Percentiles rank a stretch among this genome's conserved stretches.
Conservation (phyloP, 1,284 basidiomycete species). For the Ustilago vetiveriae region DNA sequence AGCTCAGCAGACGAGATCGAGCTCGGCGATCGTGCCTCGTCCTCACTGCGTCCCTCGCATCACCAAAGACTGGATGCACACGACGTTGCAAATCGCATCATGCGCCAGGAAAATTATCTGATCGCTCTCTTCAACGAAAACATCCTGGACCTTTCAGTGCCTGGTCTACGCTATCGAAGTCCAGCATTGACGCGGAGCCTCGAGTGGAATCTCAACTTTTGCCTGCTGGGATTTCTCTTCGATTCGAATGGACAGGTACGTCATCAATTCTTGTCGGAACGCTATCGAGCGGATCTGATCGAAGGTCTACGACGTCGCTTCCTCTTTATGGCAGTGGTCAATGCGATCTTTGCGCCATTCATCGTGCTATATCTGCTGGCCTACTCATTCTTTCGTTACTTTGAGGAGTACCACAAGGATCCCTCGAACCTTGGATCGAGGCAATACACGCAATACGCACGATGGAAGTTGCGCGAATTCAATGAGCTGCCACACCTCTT, state of each 20-base stretch:
- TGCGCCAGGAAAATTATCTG: conserved; percentile 97
- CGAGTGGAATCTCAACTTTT: conserved; percentile 96
- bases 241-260: conserved; percentile 85
- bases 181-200: conserved; percentile 84
- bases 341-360: conserved; percentile 93
- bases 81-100: conserved; percentile 93
- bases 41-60: conserved; percentile 43
- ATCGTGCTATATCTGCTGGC: conserved; percentile 95
- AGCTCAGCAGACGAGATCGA: conserved; percentile 68
- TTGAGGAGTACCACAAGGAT: conserved; percentile 98
- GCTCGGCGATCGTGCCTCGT: conserved; percentile 20
- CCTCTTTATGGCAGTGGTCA: conserved; percentile 94
- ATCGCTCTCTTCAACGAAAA: conserved; percentile 98
- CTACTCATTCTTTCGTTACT: conserved; percentile 99
- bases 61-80: conserved; percentile 77
- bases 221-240: conserved; percentile 92
- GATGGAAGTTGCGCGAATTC: conserved; percentile 99
- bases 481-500: conserved; percentile 97
- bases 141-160: conserved; percentile 83
- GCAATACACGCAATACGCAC: conserved; percentile 90
- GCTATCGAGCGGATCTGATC: conserved; percentile 79
- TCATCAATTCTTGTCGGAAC: conserved; percentile 87
- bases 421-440: conserved; percentile 91
- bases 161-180: conserved; percentile 68
- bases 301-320: conserved; percentile 84